Base-by-base conservation (phyloP, 495 filamentous ascomycete species). In the Chaetomium tenue region DNA sequence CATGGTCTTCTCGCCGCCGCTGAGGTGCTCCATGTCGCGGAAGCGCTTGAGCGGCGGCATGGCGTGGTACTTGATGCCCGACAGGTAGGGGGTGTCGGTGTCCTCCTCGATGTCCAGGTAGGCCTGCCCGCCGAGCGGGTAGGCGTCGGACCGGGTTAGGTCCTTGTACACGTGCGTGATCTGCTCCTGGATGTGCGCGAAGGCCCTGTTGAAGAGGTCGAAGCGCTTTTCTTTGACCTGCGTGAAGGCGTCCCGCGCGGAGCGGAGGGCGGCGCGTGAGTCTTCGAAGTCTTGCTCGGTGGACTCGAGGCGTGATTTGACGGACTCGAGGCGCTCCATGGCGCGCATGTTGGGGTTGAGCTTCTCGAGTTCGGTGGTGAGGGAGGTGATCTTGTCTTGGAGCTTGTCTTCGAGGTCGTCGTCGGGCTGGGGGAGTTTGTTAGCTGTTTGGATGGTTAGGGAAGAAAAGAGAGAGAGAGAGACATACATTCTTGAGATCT, bases 41-140 rank as follows among this genome's bases (percentile, higher is more conserved):
- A 98, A 99, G 59, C 94, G 92, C 79, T 99, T 99, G 62, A 96
- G 86, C 9, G 94, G 94, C 26, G 94, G 94, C 93, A 97, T 98
- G 68, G 95, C 94, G 75, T 97, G 91, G 77, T 98, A 99, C 68
- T 95, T 96, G 77, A 99, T 91, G 23, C 94, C 94, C 57, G 89
- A 89, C 0, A 96, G 85, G 77, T 96, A 98, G 0, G 94, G 95
- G 33, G 76, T 82, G 68, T 93, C 91, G 33, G 87, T 88, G 76
- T 97, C 92, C 70, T 89, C 87, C 71, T 93, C 91, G 72, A 92
- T 91, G 70, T 97, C 95, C 47, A 99, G 87, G 72, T 96, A 96
- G 47, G 94, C 94, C 81, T 93, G 90, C 46, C 94, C 94, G 66
- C 95, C 94, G 57, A 97, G 81, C 12, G 92, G 92, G 72, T 92